Evolutionary conservation across 345 rosid genomes (phyloP).

Genomic region (Erodium maritimum): DNA sequence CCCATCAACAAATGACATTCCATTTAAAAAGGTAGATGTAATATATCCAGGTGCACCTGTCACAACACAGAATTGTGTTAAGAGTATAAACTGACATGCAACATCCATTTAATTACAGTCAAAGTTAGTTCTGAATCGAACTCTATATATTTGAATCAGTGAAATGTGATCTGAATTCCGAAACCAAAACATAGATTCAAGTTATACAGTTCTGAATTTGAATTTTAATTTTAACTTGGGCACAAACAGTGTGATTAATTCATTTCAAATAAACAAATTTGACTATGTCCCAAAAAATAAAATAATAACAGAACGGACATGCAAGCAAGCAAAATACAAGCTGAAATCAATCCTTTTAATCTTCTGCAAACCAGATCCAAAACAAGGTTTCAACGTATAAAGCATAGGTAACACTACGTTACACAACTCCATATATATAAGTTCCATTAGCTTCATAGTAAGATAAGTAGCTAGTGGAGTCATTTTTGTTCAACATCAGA

Average conservation of each 20-base stretch:
- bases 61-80: neutral
- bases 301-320: no score
- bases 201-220: neutral
- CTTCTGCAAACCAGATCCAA: no score
- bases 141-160: neutral
- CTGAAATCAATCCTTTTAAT: neutral
- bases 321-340: neutral
- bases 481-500: neutral
- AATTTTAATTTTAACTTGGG: no score
- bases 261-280: no score
- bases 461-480: neutral
- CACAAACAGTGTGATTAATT: no score
- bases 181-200: neutral
- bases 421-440: no score
- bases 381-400: no score
- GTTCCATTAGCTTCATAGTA: no score
- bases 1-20: constrained; percentile 93
- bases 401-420: no score
- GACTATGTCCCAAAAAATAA: no score
- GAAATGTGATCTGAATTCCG: neutral
- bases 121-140: neutral
- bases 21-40: constrained; percentile 73
- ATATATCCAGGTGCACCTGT: constrained; percentile 93
- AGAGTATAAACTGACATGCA: neutral
- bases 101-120: neutral